Conservation (phyloP, 306 rosid genomes). For the Dicorynia guianensis region DNA sequence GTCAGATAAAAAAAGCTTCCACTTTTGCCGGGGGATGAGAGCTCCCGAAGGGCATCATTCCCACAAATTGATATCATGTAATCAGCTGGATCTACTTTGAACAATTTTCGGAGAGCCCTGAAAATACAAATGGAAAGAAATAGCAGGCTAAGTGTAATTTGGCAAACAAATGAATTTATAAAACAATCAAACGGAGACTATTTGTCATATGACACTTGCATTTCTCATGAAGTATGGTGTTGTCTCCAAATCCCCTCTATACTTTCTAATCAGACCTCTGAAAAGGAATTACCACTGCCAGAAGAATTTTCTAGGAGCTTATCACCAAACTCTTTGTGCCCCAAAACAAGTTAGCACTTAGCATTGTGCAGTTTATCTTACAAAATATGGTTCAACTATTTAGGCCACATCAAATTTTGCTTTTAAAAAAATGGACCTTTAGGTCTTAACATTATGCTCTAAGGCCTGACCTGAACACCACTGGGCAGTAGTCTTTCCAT, state of each 20-base stretch:
- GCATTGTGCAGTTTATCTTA: constrained; percentile 10
- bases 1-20: constrained; percentile 99
- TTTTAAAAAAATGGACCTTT: background rate
- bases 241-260: background rate
- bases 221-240: background rate
- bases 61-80: constrained; percentile 98
- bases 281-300: background rate
- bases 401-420: background rate
- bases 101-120: constrained; percentile 95
- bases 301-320: background rate
- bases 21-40: constrained; percentile 98
- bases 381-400: constrained; percentile 3
- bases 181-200: background rate
- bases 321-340: constrained; percentile 13
- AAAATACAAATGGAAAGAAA: constrained; percentile 41
- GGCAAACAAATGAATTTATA: constrained; percentile 8
- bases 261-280: background rate
- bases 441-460: constrained; percentile 19
- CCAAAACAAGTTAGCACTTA: constrained; percentile 2
- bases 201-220: constrained; percentile 18
- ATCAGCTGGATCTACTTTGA: constrained; percentile 97
- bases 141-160: constrained; percentile 16
- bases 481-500: constrained; percentile 99
- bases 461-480: constrained; percentile 81
- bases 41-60: constrained; percentile 94